Conservation (phyloP, 768 basidiomycete species). For the Collybia nuda region DNA sequence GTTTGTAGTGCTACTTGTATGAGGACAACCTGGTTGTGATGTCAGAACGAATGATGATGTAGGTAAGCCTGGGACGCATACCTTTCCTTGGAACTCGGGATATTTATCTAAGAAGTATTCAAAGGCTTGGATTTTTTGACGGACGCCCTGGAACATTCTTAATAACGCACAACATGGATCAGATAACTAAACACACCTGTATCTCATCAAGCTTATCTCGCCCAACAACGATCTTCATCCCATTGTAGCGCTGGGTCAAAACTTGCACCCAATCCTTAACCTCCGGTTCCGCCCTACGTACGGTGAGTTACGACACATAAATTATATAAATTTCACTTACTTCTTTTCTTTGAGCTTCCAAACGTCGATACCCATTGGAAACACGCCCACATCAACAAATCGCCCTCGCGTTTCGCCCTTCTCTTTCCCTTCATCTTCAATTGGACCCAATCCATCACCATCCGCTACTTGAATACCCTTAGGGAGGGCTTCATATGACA, state of each 20-base stretch:
- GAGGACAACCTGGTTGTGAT: constrained; percentile 56
- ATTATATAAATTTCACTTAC: constrained; percentile 32
- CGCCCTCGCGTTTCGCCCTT: constrained; percentile 39
- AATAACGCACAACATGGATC: not conserved
- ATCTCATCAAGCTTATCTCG: constrained; percentile 88
- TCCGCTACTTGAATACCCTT: constrained; percentile 72
- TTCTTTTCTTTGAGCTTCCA: constrained; percentile 62
- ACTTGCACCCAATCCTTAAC: constrained; percentile 81
- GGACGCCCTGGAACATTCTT: constrained; percentile 52
- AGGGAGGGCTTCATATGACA: constrained; percentile 78
- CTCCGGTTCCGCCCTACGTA: constrained; percentile 63
- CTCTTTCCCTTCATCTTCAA: constrained; percentile 6
- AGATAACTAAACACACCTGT: constrained; percentile 39
- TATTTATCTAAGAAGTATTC: constrained; percentile 77
- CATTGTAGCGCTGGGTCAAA: constrained; percentile 78
- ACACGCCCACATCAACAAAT: constrained; percentile 86
- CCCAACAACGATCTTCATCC: constrained; percentile 86
- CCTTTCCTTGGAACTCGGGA: constrained; percentile 80
- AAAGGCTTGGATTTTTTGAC: constrained; percentile 82
- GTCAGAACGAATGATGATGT: not conserved
- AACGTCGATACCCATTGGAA: constrained; percentile 90
- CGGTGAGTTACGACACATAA: not conserved
- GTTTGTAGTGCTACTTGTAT: constrained; percentile 89
- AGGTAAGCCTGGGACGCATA: constrained; percentile 15
- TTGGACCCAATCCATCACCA: constrained; percentile 20